phyloP scores from a whole-genome alignment of 495 filamentous ascomycete species.

The Chaetomium fimeti region DNA sequence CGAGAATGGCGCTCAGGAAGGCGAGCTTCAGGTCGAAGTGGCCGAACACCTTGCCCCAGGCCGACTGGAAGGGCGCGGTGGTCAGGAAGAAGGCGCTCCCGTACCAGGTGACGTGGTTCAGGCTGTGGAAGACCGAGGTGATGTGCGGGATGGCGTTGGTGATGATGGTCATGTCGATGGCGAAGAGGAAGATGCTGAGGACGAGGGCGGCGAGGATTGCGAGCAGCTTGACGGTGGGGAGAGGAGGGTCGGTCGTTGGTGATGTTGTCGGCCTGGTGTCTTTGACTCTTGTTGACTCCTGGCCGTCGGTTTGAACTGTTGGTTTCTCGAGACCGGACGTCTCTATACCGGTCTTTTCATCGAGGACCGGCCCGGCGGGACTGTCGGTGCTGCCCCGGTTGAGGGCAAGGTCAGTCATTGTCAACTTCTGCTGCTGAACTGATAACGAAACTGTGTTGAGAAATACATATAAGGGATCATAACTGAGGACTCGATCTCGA shows the following conservation, averaged over 20 bases:
- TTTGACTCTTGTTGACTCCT: not conserved
- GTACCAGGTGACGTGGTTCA: slow-evolving; percentile 3
- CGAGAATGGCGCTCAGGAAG: slow-evolving; percentile 26
- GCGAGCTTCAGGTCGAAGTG: slow-evolving; percentile 24
- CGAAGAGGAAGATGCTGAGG: not conserved
- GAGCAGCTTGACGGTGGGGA: not conserved
- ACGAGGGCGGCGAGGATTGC: not conserved
- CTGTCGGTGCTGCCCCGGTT: not conserved
- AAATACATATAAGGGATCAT: not conserved
- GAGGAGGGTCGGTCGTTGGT: not conserved
- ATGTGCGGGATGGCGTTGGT: not conserved
- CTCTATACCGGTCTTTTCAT: not conserved
- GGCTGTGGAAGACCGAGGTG: not conserved
- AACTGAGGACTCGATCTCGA: not conserved
- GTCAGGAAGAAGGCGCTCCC: not conserved
- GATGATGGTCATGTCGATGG: slow-evolving; percentile 1
- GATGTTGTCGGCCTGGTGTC: not conserved
- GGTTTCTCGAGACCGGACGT: no score
- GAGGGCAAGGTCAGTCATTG: not conserved
- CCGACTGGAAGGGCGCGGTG: slow-evolving; percentile 1
- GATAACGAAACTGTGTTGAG: not conserved
- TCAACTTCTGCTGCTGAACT: not conserved
- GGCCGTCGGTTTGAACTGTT: not conserved
- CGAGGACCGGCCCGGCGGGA: not conserved
- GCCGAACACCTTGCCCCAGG: not conserved